phyloP scores from a whole-genome alignment of 176 grass and related monocot genomes.

The Lolium multiflorum region DNA sequence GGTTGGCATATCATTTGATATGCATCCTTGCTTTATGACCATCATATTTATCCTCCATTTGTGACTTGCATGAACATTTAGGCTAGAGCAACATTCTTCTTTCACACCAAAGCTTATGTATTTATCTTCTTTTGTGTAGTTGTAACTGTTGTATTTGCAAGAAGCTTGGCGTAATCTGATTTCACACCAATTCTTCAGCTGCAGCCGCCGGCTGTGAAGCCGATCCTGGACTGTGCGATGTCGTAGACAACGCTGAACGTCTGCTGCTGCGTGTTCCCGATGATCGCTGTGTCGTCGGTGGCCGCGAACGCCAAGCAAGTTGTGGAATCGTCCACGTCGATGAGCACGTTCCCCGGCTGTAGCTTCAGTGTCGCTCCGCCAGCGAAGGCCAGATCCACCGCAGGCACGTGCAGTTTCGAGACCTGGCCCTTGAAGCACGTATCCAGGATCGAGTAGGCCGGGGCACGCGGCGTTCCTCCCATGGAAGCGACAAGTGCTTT shows the following conservation, averaged over 20 bases:
- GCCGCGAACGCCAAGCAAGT: constrained; percentile 78
- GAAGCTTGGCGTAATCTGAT: neutral
- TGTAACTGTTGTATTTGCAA: constrained; percentile 21
- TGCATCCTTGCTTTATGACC: neutral
- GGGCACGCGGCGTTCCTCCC: constrained; percentile 28
- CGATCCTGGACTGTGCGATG: constrained; percentile 62
- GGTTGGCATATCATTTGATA: neutral
- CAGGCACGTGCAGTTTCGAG: constrained; percentile 45
- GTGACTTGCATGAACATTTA: too few relatives aligned
- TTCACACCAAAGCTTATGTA: neutral
- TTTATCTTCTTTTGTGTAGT: neutral
- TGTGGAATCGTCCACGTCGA: constrained; percentile 73
- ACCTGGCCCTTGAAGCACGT: constrained; percentile 72
- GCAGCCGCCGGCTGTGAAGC: constrained; percentile 75
- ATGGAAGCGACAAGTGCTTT: constrained; percentile 58
- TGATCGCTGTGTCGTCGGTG: constrained; percentile 57
- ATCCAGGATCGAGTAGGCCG: constrained; percentile 72
- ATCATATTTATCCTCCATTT: neutral
- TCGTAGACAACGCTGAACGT: constrained; percentile 80
- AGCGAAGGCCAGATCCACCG: constrained; percentile 55
- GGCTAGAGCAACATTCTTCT: neutral
- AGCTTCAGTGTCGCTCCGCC: constrained; percentile 64
- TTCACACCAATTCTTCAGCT: constrained; percentile 46
- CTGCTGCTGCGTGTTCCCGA: constrained; percentile 93
- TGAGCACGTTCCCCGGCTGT: constrained; percentile 52